These are phyloP conservation scores for Chlamydomonas applanata DNA, from an alignment of 139 green algal genomes.

Conservation along the genomic window DNA sequence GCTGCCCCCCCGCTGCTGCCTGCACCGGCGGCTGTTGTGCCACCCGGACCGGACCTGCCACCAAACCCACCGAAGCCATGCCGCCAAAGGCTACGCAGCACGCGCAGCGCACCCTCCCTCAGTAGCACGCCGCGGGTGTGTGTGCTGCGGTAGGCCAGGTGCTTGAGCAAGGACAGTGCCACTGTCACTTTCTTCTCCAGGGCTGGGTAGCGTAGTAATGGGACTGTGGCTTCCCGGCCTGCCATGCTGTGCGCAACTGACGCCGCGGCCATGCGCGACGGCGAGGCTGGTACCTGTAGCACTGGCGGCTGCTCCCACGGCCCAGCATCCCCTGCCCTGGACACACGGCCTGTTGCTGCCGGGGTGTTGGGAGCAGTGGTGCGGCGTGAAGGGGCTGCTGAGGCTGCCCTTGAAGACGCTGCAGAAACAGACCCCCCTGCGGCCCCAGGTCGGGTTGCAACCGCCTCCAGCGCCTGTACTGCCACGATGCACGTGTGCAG, in stretches of 20 bases:
- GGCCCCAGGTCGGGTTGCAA: background rate
- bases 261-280: background rate
- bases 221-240: background rate
- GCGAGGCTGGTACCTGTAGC: no score
- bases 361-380: background rate
- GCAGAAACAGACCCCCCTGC: no score
- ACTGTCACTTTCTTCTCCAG: conserved; percentile 14
- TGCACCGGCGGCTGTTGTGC: background rate
- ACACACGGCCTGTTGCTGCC: background rate
- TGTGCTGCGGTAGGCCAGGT: conserved; percentile 28
- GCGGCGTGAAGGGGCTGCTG: background rate
- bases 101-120: conserved; percentile 21
- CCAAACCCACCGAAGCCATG: background rate
- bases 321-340: background rate
- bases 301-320: background rate
- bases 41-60: background rate
- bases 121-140: conserved; percentile 21
- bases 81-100: conserved; percentile 31
- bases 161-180: conserved; percentile 43
- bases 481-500: conserved; percentile 21
- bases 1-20: background rate
- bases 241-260: background rate
- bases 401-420: background rate
- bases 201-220: background rate
- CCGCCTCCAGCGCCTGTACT: background rate